Conservation (phyloP, 2,329 filamentous ascomycete species). For the Raffaelea ambrosiae region DNA sequence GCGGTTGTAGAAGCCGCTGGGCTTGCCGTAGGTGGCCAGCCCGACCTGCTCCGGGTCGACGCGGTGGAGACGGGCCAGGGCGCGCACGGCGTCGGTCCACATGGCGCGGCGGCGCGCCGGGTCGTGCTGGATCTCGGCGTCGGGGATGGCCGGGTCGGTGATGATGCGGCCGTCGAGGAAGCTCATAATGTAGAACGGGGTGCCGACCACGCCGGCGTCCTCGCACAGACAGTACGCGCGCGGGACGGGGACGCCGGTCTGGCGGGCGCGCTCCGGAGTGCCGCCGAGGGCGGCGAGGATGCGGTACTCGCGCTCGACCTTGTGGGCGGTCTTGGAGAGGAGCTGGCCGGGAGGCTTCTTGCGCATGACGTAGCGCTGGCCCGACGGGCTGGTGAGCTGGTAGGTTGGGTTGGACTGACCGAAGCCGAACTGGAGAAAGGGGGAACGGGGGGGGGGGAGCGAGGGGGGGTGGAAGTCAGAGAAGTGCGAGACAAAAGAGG, state of each 20-base stretch:
- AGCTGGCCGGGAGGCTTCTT: slow-evolving; percentile 97
- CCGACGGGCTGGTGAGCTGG: slow-evolving; percentile 67
- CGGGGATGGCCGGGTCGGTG: slow-evolving; percentile 77
- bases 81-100: slow-evolving; percentile 79
- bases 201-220: slow-evolving; percentile 71
- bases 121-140: slow-evolving; percentile 28
- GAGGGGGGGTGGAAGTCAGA: slow-evolving; percentile 1
- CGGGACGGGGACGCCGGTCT: slow-evolving; percentile 77
- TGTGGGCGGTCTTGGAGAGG: slow-evolving; percentile 87
- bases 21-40: slow-evolving; percentile 64
- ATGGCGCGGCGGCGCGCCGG: slow-evolving; percentile 53
- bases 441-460: background rate
- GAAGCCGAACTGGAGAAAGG: slow-evolving; percentile 75
- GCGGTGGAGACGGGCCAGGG: slow-evolving; percentile 77
- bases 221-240: slow-evolving; percentile 78
- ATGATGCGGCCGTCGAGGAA: slow-evolving; percentile 92
- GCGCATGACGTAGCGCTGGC: slow-evolving; percentile 74
- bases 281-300: slow-evolving; percentile 73
- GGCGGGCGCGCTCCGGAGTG: slow-evolving; percentile 6
- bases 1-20: slow-evolving; percentile 70
- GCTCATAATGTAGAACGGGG: slow-evolving; percentile 95
- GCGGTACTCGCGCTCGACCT: slow-evolving; percentile 91
- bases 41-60: slow-evolving; percentile 60
- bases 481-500: background rate
- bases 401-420: slow-evolving; percentile 98